Conservation (phyloP, 2,329 filamentous ascomycete genomes). For the Periconia sp. region DNA sequence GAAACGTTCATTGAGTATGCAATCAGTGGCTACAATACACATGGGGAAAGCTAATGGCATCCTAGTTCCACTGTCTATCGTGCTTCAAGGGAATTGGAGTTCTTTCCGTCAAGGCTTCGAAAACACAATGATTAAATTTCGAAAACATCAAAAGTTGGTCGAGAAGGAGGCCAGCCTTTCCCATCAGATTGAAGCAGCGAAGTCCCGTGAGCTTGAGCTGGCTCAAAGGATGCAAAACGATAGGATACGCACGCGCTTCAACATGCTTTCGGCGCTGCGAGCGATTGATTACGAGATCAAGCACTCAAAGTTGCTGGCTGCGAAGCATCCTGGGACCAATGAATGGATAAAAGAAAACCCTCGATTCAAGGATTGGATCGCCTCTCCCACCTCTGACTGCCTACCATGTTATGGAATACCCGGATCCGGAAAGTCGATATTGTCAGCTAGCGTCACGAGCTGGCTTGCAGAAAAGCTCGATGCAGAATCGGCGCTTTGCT, state of each 20-base stretch:
- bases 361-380: slow-evolving; percentile 18
- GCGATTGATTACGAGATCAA: slow-evolving; percentile 15
- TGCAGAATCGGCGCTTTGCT: slow-evolving; percentile 3
- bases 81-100: slow-evolving; percentile 18
- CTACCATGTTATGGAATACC: slow-evolving; percentile 25
- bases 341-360: slow-evolving; percentile 15
- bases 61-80: slow-evolving; percentile 12
- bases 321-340: slow-evolving; percentile 15
- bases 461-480: not conserved
- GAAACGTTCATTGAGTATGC: slow-evolving; percentile 12
- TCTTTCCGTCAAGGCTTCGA: slow-evolving; percentile 16
- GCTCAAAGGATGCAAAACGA: slow-evolving; percentile 12
- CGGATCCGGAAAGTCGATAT: slow-evolving; percentile 23
- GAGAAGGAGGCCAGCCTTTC: slow-evolving; percentile 19
- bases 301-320: slow-evolving; percentile 3
- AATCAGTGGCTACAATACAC: not conserved
- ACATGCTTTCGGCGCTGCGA: slow-evolving; percentile 9
- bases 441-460: slow-evolving; percentile 13
- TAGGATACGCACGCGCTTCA: slow-evolving; percentile 9
- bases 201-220: slow-evolving; percentile 11
- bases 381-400: slow-evolving; percentile 8
- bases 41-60: not conserved
- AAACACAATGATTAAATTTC: slow-evolving; percentile 15
- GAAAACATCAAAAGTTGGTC: slow-evolving; percentile 14
- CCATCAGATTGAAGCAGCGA: slow-evolving; percentile 20